Conservation (phyloP, 2,329 filamentous ascomycete genomes). For the Coleophoma crateriformis region DNA sequence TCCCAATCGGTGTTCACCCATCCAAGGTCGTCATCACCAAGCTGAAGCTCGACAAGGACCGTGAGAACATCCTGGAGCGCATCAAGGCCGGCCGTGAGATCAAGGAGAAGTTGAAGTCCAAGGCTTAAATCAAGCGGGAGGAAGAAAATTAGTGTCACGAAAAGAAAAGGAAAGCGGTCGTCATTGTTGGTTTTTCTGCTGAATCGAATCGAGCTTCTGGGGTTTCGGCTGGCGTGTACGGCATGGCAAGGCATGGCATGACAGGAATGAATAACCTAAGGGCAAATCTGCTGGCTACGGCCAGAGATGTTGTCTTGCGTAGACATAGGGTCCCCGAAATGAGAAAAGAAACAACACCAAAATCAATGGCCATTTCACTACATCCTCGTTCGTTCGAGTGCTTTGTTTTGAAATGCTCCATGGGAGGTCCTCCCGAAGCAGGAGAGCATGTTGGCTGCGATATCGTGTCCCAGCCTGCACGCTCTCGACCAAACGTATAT, state of each 20-base stretch:
- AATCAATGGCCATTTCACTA: conserved; percentile 65
- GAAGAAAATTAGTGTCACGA: neutral
- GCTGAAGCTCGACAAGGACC: conserved; percentile 97
- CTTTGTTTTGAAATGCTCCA: conserved; percentile 59
- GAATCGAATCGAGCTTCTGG: too few relatives aligned
- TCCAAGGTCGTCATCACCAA: conserved; percentile 98
- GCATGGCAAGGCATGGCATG: conserved; percentile 13
- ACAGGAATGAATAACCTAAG: conserved; percentile 8
- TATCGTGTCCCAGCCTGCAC: conserved; percentile 7
- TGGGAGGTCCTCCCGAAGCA: conserved; percentile 69
- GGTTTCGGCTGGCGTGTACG: conserved; percentile 16
- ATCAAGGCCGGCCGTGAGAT: conserved; percentile 76
- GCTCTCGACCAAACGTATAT: too few relatives aligned
- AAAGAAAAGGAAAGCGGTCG: conserved; percentile 2
- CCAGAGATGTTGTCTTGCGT: neutral
- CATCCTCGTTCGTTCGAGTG: conserved; percentile 29
- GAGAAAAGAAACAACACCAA: conserved; percentile 9
- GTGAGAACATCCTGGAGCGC: conserved; percentile 81
- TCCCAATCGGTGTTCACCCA: conserved; percentile 89
- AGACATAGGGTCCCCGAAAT: conserved; percentile 24
- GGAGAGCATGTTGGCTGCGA: conserved; percentile 7
- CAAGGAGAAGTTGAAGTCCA: conserved; percentile 50
- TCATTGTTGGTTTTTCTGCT: conserved; percentile 5
- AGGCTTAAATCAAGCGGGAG: conserved; percentile 14
- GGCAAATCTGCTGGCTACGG: conserved; percentile 6